Evolutionary conservation across 441 rosid species (phyloP), one percentile per base, ranked within the genome.

Genomic region (Erodium trifolium): DNA sequence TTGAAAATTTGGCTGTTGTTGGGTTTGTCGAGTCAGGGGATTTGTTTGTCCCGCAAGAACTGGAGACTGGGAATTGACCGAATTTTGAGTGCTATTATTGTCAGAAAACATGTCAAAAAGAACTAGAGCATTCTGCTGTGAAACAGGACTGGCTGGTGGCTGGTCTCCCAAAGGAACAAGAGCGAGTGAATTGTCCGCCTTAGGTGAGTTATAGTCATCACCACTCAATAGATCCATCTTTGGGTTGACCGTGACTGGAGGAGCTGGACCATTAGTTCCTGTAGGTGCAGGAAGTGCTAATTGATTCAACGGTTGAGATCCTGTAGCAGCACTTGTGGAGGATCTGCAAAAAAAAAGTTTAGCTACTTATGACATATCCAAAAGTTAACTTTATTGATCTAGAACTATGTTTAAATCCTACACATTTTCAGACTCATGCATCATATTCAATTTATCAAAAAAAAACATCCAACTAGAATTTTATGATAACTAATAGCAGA

Each of bases 181-280:
- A 75, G 98, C 95, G 64, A 87, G 83, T 66, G 90, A 78, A 77
- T 41, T 76, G 0, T 83, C 82, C 39, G 85, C 86, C 78, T 86
- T 83, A 3, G 89, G 90, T 65, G 89, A 85, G 80, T 74, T 72
- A 76, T 72, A 89, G 73, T 86, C 87, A 78, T 95, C 97, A 37
- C 96, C 99, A 70, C 96, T 93, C 79, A 94, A 89, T 63, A 95
- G 87, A 78, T 95, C 99, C 71, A 92, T 78, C 78, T 86, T 92
- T 45, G 92, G 81, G 82, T 83, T 79, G 65, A 78, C 84, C 59
- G 80, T 69, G 27, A 80, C 75, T 59, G 76, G 57, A 79, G 85
- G 70, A 65, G 80, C 71, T 69, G 87, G 39, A 72, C 94, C 90
- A 70, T 85, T 89, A 68, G 85, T 69, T 72, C 78, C 66, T 71